These are phyloP conservation scores for Cladophialophora exuberans DNA, from an alignment of 2,329 filamentous ascomycete genomes.

Conservation along the genomic window DNA sequence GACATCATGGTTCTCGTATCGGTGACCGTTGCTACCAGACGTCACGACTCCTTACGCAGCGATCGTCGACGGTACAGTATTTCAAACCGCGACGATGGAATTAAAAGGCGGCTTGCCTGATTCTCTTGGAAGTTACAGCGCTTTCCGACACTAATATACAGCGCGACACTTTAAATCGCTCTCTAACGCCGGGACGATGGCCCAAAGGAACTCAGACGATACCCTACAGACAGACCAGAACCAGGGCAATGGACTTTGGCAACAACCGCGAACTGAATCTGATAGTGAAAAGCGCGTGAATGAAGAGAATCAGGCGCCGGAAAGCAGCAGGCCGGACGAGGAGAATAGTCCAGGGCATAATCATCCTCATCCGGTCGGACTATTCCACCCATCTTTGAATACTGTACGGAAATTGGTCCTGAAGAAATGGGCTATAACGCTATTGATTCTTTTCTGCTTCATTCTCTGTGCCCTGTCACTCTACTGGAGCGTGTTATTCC, in stretches of 20 bases:
- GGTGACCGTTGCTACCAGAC: too few species aligned
- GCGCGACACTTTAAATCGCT: background rate
- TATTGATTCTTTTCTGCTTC: slow-evolving; percentile 58
- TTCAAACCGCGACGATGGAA: too few species aligned
- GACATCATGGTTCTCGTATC: too few species aligned
- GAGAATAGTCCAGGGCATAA: slow-evolving; percentile 7
- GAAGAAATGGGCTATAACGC: slow-evolving; percentile 35
- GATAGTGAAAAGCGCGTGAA: background rate
- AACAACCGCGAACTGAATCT: background rate
- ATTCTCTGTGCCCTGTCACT: slow-evolving; percentile 61
- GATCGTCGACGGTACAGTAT: too few species aligned
- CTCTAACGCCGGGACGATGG: background rate
- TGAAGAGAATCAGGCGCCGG: slow-evolving; percentile 3
- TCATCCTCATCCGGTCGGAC: slow-evolving; percentile 33
- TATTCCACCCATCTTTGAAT: slow-evolving; percentile 37
- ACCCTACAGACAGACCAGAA: background rate
- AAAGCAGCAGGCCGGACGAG: slow-evolving; percentile 4
- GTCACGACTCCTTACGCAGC: too few species aligned
- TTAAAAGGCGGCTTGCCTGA: too few species aligned
- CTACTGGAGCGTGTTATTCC: slow-evolving; percentile 64
- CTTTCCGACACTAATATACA: background rate
- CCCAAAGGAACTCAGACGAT: background rate
- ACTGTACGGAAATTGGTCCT: slow-evolving; percentile 16
- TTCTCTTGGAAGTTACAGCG: too few species aligned
- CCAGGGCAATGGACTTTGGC: background rate